Evolutionary conservation across 2,329 filamentous ascomycete genomes (phyloP).

Genomic region (Ilyonectria sp.): DNA sequence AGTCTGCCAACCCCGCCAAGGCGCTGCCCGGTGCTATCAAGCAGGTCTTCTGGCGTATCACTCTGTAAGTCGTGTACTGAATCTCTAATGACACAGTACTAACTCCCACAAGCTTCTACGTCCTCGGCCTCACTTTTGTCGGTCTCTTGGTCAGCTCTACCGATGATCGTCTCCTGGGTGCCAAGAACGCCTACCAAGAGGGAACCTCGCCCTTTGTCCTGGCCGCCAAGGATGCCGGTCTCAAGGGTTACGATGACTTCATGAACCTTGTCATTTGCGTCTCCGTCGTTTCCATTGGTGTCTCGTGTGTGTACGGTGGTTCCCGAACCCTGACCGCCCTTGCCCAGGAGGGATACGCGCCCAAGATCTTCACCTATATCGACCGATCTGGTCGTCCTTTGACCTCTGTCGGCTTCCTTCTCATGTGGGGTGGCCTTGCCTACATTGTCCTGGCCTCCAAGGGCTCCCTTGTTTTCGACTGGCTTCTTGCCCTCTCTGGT

Average conservation of each 20-base stretch:
- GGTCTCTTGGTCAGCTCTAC: constrained; percentile 62
- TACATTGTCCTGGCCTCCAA: constrained; percentile 62
- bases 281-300: constrained; percentile 69
- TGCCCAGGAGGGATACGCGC: constrained; percentile 69
- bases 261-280: constrained; percentile 70
- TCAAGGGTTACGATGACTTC: constrained; percentile 63
- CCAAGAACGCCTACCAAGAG: constrained; percentile 45
- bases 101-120: constrained; percentile 56
- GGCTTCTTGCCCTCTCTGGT: constrained; percentile 76
- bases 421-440: constrained; percentile 64
- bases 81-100: neutral
- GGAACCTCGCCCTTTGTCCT: constrained; percentile 67
- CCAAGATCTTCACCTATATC: constrained; percentile 67
- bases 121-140: constrained; percentile 65
- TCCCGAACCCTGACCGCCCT: constrained; percentile 71
- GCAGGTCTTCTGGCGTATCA: constrained; percentile 74
- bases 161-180: constrained; percentile 60
- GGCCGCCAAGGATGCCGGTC: constrained; percentile 63
- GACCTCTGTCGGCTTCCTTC: constrained; percentile 59
- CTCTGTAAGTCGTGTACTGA: constrained; percentile 48
- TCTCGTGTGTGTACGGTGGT: constrained; percentile 69
- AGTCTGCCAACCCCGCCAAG: constrained; percentile 77
- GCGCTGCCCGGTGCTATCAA: constrained; percentile 85
- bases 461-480: constrained; percentile 71
- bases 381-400: constrained; percentile 69